Base-by-base conservation (phyloP, 2,329 filamentous ascomycete genomes). In the Zarea fungicola region DNA sequence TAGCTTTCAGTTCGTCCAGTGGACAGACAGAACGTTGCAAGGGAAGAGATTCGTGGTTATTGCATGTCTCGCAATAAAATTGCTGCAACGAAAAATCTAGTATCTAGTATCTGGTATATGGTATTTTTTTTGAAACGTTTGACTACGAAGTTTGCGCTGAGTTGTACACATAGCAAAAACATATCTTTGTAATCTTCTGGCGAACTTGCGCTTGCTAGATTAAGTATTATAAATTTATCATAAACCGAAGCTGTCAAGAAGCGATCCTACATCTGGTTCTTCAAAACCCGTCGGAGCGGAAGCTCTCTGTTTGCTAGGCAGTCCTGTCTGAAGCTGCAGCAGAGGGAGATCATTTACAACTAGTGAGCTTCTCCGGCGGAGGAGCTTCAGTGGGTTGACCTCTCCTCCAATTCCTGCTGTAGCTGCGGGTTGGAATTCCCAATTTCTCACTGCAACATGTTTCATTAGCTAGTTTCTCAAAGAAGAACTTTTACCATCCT, bases 231-330 rank as follows among this genome's bases (percentile, higher is more conserved):
- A 22, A 26, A 19, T 8, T 16, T 16, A 34, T 58, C 58, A 97
- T 63, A 97, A 93, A 1, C 92, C 92, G 76, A 97, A 97, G 64
- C 81, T 91, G 73, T 97, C 92, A 58, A 97, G 74, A 61, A 99
- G 69, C 51, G 89, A 92, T 63, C 81, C 89, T 23, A 87, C 79
- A 69, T 95, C 90, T n/a, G 93, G 93, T 66, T 99, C 93, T 58
- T 95, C 78, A 64, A 97, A 97, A 54, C 85, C 83, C 18, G 85
- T 89, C 2, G 89, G 83, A 14, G 84, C 76, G 13, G 79, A 75
- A 59, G 84, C 78, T 22, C 67, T 59, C 52, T 64, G 68, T 47
- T 57, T 62, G 40, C 62, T 68, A 61, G 64, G 73, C 60, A 69
- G 67, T 26, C 73, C 70, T 4, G 66, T 58, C 21, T 72, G 67